Evolutionary conservation across 2,329 filamentous ascomycete genomes (phyloP), one percentile per base, ranked within the genome.

Genomic region (Pseudogymnoascus sp.): DNA sequence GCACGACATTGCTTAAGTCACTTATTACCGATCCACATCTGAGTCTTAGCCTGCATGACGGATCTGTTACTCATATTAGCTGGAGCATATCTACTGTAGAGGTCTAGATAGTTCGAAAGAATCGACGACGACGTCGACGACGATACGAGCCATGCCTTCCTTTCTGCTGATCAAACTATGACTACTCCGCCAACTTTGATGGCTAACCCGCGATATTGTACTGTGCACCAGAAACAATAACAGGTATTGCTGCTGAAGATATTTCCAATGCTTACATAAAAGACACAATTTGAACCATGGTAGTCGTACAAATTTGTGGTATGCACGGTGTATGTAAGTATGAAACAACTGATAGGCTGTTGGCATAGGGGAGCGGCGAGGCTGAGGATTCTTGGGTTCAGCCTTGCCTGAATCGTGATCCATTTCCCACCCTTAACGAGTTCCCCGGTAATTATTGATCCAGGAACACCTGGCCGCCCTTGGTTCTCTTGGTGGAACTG

Each of bases 401-500:
- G 25, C 49, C 25, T 56, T 34, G n/a, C n/a, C 25, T 3, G 7
- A 56, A 56, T 56, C 49, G 49, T 56, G 49, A 56, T 56, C 46
- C 49, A 56, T 56, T 56, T 56, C 49, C 49, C 28, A 21, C 28
- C 49, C 49, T 56, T 56, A 56, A 56, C 49, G 49, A 56, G 49
- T 34, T 56, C 49, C 46, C 28, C 11, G 14, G 49, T 56, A 56
- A 56, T 56, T 53, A 53, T 53, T 34, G 49, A 56, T 21, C 49
- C 28, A 56, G 49, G 49, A 34, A 56, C 49, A 56, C 46, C 46
- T 56, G 46, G 46, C 46, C 46, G 46, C 46, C 46, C 31, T 56
- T 56, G 46, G 46, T 56, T 8, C 46, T 25, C 9, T 56, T 34
- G 25, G 46, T 56, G 46, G 25, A 34, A 56, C 49, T 56, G 49